Evolutionary conservation across 345 rosid species (phyloP).

Genomic region (Arabis hirsuta): DNA sequence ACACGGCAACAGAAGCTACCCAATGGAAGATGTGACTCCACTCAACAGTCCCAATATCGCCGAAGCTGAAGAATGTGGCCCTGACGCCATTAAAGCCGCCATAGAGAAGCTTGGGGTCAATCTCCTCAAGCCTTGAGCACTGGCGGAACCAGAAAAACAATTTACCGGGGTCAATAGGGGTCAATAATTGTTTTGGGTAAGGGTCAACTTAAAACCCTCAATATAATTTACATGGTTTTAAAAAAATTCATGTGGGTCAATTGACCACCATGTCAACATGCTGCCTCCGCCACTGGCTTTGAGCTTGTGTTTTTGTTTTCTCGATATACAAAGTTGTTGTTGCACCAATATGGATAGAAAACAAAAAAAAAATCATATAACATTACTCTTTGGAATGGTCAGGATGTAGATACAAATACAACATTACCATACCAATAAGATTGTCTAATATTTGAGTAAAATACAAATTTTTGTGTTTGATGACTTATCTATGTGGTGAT

Average conservation of each 20-base stretch:
- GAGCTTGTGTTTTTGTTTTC: constrained; percentile 14
- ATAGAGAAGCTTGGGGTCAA: constrained; percentile 39
- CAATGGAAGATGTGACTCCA: constrained; percentile 65
- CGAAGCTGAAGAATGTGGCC: constrained; percentile 43
- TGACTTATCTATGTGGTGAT: background rate
- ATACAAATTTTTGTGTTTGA: background rate
- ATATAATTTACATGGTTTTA: no score
- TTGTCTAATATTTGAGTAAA: background rate
- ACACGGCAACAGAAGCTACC: constrained; percentile 61
- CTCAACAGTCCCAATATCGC: constrained; percentile 52
- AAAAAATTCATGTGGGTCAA: no score
- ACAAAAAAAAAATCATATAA: no score
- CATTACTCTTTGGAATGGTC: no score
- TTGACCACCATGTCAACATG: no score
- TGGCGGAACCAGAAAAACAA: no score
- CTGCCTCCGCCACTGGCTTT: no score
- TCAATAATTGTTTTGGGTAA: no score
- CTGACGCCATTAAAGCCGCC: constrained; percentile 35
- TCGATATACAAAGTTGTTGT: background rate
- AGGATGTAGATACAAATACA: no score
- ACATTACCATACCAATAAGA: background rate
- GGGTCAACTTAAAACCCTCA: no score
- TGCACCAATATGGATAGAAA: background rate
- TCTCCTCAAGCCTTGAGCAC: constrained; percentile 31
- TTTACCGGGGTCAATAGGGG: no score